phyloP scores from a whole-genome alignment of 2,329 filamentous ascomycete genomes.

The Trichophyton equinum region DNA sequence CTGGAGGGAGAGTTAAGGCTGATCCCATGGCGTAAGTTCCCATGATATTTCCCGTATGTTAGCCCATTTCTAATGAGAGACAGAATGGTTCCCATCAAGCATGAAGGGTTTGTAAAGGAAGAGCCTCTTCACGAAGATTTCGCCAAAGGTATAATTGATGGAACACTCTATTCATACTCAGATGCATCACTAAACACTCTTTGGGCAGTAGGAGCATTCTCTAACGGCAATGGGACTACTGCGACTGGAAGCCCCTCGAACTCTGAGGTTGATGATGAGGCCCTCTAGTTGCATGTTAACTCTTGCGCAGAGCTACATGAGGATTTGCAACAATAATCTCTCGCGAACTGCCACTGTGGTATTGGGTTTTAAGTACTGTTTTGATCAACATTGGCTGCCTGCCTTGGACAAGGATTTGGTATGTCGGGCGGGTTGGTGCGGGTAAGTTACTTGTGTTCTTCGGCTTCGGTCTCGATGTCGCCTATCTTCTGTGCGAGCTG shows the following conservation, averaged over 20 bases:
- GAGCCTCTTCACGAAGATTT: conserved; percentile 7
- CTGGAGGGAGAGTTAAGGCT: not conserved
- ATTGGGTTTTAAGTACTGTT: not conserved
- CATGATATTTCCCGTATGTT: too few relatives aligned
- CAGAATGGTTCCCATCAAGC: not conserved
- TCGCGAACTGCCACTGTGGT: not conserved
- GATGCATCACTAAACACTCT: not conserved
- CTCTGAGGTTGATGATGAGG: not conserved
- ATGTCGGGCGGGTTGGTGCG: not conserved
- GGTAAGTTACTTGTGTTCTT: conserved; percentile 83
- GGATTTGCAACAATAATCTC: not conserved
- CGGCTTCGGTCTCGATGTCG: conserved; percentile 90
- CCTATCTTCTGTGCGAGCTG: conserved; percentile 93
- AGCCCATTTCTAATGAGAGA: not conserved
- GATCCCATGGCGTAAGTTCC: not conserved
- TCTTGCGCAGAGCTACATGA: not conserved
- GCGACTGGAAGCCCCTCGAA: not conserved
- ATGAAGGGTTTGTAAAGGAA: not conserved
- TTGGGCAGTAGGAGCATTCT: not conserved
- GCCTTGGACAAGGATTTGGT: not conserved
- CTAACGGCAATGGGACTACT: not conserved
- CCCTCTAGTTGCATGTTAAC: not conserved
- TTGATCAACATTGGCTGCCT: not conserved
- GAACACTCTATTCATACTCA: conserved; percentile 9
- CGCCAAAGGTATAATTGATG: conserved; percentile 10